Percentiles rank a stretch among this genome's conserved stretches.
Evolutionary conservation across 2,329 filamentous ascomycete genomes (phyloP).

Genomic region (Monosporascus sp.): DNA sequence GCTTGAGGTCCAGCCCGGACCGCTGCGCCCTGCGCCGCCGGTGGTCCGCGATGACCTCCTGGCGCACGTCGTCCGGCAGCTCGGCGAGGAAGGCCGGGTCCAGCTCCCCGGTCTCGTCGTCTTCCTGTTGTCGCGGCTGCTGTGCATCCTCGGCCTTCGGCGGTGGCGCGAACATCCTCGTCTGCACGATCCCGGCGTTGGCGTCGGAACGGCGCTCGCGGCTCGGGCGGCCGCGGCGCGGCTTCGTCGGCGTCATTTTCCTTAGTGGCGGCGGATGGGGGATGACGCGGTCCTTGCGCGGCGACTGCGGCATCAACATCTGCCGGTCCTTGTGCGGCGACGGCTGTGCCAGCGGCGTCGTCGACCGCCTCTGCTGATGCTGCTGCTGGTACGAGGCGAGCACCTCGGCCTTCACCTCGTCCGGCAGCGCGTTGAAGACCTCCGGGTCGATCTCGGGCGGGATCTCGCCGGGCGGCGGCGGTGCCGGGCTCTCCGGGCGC

Average conservation of each 20-base stretch:
- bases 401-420: conserved; percentile 80
- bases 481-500: conserved; percentile 33
- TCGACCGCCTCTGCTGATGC: conserved; percentile 14
- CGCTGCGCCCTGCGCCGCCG: conserved; percentile 55
- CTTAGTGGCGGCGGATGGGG: conserved; percentile 30
- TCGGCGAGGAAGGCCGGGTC: conserved; percentile 74
- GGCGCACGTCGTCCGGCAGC: conserved; percentile 73
- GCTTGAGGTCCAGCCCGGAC: conserved; percentile 42
- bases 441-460: conserved; percentile 81
- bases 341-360: conserved; percentile 40
- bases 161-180: conserved; percentile 54
- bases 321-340: conserved; percentile 47
- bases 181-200: conserved; percentile 62
- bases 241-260: conserved; percentile 61
- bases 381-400: conserved; percentile 59
- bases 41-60: conserved; percentile 74
- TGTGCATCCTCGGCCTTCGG: not conserved
- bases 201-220: conserved; percentile 48
- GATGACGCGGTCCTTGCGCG: conserved; percentile 50
- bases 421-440: conserved; percentile 75
- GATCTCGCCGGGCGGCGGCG: conserved; percentile 28
- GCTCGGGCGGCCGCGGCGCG: conserved; percentile 45
- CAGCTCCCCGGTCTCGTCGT: conserved; percentile 43
- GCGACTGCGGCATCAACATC: conserved; percentile 42
- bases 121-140: conserved; percentile 19